phyloP scores from a whole-genome alignment of 805 yeast genomes.

The Spencermartinsiella europaea region DNA sequence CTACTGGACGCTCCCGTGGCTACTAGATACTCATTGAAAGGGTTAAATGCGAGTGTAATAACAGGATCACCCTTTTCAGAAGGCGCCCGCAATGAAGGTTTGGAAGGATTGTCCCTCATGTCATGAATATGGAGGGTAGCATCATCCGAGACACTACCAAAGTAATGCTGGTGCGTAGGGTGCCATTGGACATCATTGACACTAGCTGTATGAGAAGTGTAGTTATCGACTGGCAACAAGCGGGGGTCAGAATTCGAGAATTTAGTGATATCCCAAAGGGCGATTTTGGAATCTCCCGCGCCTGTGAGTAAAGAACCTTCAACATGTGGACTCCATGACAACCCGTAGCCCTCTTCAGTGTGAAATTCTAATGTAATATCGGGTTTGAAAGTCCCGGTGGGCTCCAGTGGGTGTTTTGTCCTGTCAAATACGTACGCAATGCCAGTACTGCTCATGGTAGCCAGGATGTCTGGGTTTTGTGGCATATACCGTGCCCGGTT shows the following conservation, averaged over 20 bases:
- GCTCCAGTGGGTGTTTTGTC: slow-evolving; percentile 66
- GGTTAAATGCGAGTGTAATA: slow-evolving; percentile 51
- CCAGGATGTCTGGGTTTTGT: slow-evolving; percentile 78
- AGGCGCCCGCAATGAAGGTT: slow-evolving; percentile 7
- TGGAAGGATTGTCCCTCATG: slow-evolving; percentile 35
- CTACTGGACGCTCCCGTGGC: slow-evolving; percentile 68
- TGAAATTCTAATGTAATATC: slow-evolving; percentile 47
- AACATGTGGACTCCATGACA: slow-evolving; percentile 64
- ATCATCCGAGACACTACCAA: slow-evolving; percentile 66
- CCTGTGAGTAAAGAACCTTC: slow-evolving; percentile 57
- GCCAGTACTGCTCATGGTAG: slow-evolving; percentile 65
- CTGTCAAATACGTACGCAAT: slow-evolving; percentile 66
- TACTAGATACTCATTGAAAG: slow-evolving; percentile 48
- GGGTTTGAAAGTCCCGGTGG: slow-evolving; percentile 39
- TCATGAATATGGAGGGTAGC: slow-evolving; percentile 50
- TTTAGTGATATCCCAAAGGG: slow-evolving; percentile 60
- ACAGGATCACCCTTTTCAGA: slow-evolving; percentile 35
- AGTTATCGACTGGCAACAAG: slow-evolving; percentile 23
- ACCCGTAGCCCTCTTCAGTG: slow-evolving; percentile 48
- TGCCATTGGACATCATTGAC: slow-evolving; percentile 73
- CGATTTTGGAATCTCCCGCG: slow-evolving; percentile 57
- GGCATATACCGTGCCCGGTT: slow-evolving; percentile 73
- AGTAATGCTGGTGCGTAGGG: slow-evolving; percentile 52
- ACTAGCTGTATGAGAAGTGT: slow-evolving; percentile 39
- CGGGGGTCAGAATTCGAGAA: slow-evolving; percentile 30